Evolutionary conservation across 2,329 filamentous ascomycete species (phyloP).

Genomic region (Fusarium napiforme): DNA sequence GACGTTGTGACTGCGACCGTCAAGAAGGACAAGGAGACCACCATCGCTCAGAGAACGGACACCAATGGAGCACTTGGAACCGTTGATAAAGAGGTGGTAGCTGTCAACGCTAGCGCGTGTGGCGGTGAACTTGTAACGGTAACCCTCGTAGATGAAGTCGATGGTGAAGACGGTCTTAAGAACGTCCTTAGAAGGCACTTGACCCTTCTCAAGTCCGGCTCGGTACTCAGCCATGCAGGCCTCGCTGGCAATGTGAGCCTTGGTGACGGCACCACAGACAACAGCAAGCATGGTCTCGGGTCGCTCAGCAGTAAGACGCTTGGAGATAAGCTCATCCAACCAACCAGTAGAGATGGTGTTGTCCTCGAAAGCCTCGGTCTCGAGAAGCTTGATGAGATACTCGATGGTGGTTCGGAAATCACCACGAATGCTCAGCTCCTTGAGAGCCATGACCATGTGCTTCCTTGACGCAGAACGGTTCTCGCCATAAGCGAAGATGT

Average conservation of each 20-base stretch:
- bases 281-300: slow-evolving; percentile 95
- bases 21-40: slow-evolving; percentile 88
- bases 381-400: slow-evolving; percentile 97
- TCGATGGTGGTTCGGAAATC: slow-evolving; percentile 99
- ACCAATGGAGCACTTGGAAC: slow-evolving; percentile 93
- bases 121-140: slow-evolving; percentile 97
- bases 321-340: slow-evolving; percentile 98
- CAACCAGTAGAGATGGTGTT: slow-evolving; percentile 99
- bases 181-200: slow-evolving; percentile 95
- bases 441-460: slow-evolving; percentile 98
- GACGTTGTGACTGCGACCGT: slow-evolving; percentile 94
- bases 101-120: slow-evolving; percentile 92
- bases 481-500: slow-evolving; percentile 99
- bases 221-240: slow-evolving; percentile 87
- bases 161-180: slow-evolving; percentile 97
- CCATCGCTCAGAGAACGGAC: slow-evolving; percentile 93
- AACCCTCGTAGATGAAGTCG: slow-evolving; percentile 98
- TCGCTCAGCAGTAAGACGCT: slow-evolving; percentile 94
- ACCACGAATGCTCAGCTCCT: slow-evolving; percentile 99
- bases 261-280: slow-evolving; percentile 92
- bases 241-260: slow-evolving; percentile 95
- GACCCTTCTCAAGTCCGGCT: slow-evolving; percentile 91
- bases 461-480: slow-evolving; percentile 96
- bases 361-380: slow-evolving; percentile 97
- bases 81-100: slow-evolving; percentile 99